A percentile compares a stretch with the other conserved stretches of the same genome.
These are phyloP conservation scores for Boletus pseudo-olivaceus DNA, from an alignment of 768 basidiomycete species.

Conservation along the genomic window DNA sequence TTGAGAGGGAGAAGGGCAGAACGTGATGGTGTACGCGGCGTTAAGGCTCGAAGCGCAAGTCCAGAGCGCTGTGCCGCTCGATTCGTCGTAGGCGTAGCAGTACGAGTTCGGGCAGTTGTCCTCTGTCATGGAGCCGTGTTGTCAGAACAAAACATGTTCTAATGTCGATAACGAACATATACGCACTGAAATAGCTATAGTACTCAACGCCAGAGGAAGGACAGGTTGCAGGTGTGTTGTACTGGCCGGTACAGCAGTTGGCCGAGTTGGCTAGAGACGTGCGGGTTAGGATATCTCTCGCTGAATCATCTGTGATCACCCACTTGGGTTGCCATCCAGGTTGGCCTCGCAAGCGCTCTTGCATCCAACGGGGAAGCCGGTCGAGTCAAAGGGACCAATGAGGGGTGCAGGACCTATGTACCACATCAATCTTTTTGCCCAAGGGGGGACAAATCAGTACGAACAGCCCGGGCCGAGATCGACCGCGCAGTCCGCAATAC, in stretches of 20 bases:
- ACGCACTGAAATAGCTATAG: constrained; percentile 47
- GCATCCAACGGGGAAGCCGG: constrained; percentile 58
- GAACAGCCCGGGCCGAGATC: constrained; percentile 59
- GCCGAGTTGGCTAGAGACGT: constrained; percentile 45
- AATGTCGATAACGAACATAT: background rate
- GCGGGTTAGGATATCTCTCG: background rate
- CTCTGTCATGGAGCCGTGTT: constrained; percentile 26
- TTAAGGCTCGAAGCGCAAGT: constrained; percentile 35
- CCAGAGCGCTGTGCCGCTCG: constrained; percentile 43
- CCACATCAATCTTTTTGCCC: background rate
- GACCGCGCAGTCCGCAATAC: constrained; percentile 53
- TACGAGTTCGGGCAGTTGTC: constrained; percentile 44
- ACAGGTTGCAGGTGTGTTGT: constrained; percentile 52
- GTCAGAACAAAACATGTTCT: background rate
- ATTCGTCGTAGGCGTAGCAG: constrained; percentile 51
- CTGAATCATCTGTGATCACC: background rate
- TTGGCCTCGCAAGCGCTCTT: constrained; percentile 52
- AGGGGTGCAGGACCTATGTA: constrained; percentile 46
- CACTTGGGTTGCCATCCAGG: constrained; percentile 33
- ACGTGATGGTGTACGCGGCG: constrained; percentile 45
- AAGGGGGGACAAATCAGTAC: background rate
- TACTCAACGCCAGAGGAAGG: constrained; percentile 43
- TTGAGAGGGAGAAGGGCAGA: constrained; percentile 36
- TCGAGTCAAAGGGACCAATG: constrained; percentile 49
- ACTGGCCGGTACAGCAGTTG: constrained; percentile 62